Percentiles rank a stretch among this genome's conserved stretches.
These are phyloP conservation scores for Astrothelium macrocarpum DNA, from an alignment of 495 filamentous ascomycete species.

Conservation along the genomic window DNA sequence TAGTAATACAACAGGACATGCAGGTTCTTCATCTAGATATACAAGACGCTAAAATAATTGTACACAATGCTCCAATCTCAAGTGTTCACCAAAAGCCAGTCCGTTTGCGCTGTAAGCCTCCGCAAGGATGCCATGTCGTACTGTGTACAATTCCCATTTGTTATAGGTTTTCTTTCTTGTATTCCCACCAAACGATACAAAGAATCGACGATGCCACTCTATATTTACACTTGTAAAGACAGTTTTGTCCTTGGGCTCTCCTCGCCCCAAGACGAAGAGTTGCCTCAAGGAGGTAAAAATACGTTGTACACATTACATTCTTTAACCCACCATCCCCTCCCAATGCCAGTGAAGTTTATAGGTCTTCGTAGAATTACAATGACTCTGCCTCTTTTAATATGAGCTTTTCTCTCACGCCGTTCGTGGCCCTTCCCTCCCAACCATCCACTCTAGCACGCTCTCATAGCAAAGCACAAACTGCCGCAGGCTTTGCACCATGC, in stretches of 20 bases:
- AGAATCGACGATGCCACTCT: too few species aligned
- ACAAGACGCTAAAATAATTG: background rate
- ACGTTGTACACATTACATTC: background rate
- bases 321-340: background rate
- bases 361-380: background rate
- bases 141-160: too few species aligned
- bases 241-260: too few species aligned
- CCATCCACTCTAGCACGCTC: constrained; percentile 82
- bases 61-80: background rate
- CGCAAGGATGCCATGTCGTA: background rate
- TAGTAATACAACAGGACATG: background rate
- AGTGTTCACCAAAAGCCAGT: too few species aligned
- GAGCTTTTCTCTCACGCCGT: too few species aligned
- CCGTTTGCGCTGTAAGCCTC: background rate
- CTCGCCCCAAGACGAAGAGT: too few species aligned
- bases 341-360: background rate
- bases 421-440: constrained; percentile 30
- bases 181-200: background rate
- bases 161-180: too few species aligned
- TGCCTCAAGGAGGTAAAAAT: too few species aligned
- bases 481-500: constrained; percentile 93
- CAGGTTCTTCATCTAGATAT: background rate
- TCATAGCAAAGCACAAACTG: constrained; percentile 98
- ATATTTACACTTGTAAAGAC: too few species aligned
- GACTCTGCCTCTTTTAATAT: too few species aligned